phyloP scores from a whole-genome alignment of 202 grass and related monocot genomes.

The Setaria viridis region DNA sequence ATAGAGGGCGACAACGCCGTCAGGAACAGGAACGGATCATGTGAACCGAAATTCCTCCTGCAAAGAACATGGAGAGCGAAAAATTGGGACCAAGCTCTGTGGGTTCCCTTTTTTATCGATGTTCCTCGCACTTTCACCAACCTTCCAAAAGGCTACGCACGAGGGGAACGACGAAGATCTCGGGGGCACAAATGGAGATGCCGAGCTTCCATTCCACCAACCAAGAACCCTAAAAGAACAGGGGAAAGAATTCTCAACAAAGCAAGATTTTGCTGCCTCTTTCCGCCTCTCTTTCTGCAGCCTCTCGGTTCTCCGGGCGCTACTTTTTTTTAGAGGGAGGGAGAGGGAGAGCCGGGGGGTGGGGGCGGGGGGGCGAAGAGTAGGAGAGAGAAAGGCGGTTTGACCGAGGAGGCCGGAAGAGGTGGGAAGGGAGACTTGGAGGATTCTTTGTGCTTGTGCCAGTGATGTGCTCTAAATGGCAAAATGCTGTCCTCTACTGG shows the following conservation, averaged over 20 bases:
- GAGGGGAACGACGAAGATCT: conserved; percentile 52
- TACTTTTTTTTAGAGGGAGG: conserved; percentile 40
- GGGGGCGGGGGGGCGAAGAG: conserved; percentile 29
- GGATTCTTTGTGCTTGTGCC: conserved; percentile 56
- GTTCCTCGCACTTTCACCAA: conserved; percentile 38
- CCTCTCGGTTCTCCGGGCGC: conserved; percentile 51
- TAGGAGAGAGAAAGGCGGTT: conserved; percentile 60
- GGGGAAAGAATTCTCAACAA: neutral
- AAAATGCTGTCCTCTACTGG: conserved; percentile 16
- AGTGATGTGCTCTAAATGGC: conserved; percentile 9
- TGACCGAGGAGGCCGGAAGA: conserved; percentile 62
- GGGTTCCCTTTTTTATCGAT: conserved; percentile 7
- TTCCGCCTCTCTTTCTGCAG: conserved; percentile 44
- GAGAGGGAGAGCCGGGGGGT: conserved; percentile 10
- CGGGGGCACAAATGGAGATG: conserved; percentile 32
- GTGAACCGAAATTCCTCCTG: conserved; percentile 36
- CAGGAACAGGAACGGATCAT: conserved; percentile 60
- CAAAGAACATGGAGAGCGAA: neutral
- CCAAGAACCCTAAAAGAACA: conserved; percentile 33
- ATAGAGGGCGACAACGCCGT: conserved; percentile 39
- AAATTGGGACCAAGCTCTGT: neutral
- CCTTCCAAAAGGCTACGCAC: conserved; percentile 30
- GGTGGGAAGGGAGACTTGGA: conserved; percentile 33
- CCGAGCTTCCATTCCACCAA: conserved; percentile 45
- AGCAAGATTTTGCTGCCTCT: conserved; percentile 40